Conservation (phyloP, 78 protist species). For the Polysphondylium violaceum region DNA sequence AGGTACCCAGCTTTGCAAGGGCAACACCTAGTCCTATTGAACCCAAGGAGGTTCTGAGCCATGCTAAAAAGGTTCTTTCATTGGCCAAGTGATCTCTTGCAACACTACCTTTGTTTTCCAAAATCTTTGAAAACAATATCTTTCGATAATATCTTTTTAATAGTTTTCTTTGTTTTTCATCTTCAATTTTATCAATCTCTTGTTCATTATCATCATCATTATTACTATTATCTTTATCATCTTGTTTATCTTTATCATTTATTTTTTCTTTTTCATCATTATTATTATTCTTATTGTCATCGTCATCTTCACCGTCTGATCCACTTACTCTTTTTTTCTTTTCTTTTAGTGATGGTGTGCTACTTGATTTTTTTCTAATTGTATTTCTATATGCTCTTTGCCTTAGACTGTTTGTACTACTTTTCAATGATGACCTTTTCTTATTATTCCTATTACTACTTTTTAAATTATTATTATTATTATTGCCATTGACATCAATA, state of each 20-base stretch:
- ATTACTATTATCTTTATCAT: slow-evolving; percentile 7
- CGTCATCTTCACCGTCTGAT: too few relatives aligned
- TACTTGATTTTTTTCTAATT: too few relatives aligned
- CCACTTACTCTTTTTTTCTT: too few relatives aligned
- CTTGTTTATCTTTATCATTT: not conserved
- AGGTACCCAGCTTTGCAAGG: slow-evolving; percentile 24
- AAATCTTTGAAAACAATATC: slow-evolving; percentile 32
- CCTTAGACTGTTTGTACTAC: too few relatives aligned
- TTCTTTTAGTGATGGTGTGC: too few relatives aligned
- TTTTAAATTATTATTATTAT: slow-evolving; percentile 10
- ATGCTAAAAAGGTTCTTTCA: slow-evolving; percentile 35
- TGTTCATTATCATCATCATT: not conserved
- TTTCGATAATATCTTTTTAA: not conserved
- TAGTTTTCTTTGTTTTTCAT: not conserved
- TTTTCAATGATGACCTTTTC: too few relatives aligned
- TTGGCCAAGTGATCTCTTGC: slow-evolving; percentile 54
- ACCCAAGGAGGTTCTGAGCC: slow-evolving; percentile 22
- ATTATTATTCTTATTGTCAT: too few relatives aligned
- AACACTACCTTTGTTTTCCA: slow-evolving; percentile 41
- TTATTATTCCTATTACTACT: too few relatives aligned
- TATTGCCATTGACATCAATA: not conserved
- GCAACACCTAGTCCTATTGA: slow-evolving; percentile 44
- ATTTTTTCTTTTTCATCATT: not conserved
- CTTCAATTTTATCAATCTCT: not conserved
- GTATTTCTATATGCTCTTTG: too few relatives aligned